A percentile compares a stretch with the other conserved stretches of the same genome.
phyloP scores from a whole-genome alignment of 768 basidiomycete species.

The Inosperma sp. region DNA sequence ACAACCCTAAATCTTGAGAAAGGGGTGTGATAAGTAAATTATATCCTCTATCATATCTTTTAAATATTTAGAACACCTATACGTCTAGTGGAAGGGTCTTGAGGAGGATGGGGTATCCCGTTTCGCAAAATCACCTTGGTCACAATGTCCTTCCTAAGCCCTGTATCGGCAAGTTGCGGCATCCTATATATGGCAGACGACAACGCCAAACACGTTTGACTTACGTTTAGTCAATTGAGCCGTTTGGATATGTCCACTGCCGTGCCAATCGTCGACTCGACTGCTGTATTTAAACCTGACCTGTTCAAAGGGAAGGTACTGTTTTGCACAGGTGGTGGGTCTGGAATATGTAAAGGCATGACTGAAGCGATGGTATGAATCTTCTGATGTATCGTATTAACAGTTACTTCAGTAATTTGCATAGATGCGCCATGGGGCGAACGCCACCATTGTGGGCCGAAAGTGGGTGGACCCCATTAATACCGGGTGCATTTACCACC shows the following conservation, averaged over 20 bases:
- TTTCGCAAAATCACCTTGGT: too few relatives aligned
- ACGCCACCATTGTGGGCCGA: constrained; percentile 79
- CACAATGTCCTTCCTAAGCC: too few relatives aligned
- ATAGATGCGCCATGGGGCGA: constrained; percentile 81
- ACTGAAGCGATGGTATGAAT: constrained; percentile 70
- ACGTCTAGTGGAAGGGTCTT: too few relatives aligned
- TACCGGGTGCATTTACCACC: neutral
- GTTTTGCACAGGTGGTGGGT: constrained; percentile 49
- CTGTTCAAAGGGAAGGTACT: constrained; percentile 75
- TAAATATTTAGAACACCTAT: too few relatives aligned
- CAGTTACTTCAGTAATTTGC: constrained; percentile 11
- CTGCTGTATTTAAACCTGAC: constrained; percentile 63
- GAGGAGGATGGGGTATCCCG: too few relatives aligned
- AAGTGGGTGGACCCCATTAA: constrained; percentile 51
- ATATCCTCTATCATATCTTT: too few relatives aligned
- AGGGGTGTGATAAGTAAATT: too few relatives aligned
- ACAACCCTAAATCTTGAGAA: too few relatives aligned
- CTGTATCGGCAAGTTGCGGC: too few relatives aligned
- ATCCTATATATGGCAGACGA: too few relatives aligned
- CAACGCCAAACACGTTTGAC: constrained; percentile 42
- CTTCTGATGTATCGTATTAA: constrained; percentile 3
- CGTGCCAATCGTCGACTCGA: neutral
- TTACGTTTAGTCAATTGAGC: constrained; percentile 43
- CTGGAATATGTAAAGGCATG: constrained; percentile 90
- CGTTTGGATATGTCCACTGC: constrained; percentile 44